A percentile compares a stretch with the other conserved stretches of the same genome.
These are phyloP conservation scores for Agrocybe pediades DNA, from an alignment of 768 basidiomycete genomes.

Conservation along the genomic window DNA sequence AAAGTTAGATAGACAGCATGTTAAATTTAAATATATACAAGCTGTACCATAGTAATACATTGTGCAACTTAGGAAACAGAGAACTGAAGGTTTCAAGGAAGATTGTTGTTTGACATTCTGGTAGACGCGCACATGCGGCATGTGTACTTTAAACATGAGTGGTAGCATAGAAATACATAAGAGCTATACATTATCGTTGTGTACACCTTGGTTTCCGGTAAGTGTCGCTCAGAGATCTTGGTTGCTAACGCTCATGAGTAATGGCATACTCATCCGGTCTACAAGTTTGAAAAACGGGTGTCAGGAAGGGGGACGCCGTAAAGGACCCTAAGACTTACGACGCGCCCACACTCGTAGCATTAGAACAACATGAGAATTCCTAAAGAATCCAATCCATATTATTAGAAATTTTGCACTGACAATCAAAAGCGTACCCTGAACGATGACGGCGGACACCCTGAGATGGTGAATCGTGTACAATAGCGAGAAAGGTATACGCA, in stretches of 20 bases:
- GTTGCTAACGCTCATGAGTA: not conserved
- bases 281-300: too few species aligned
- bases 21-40: too few species aligned
- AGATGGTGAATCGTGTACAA: not conserved
- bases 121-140: too few species aligned
- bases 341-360: constrained; percentile 28
- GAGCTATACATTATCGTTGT: too few species aligned
- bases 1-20: too few species aligned
- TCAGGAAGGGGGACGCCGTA: not conserved
- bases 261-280: constrained; percentile 21
- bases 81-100: too few species aligned
- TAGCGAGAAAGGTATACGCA: not conserved
- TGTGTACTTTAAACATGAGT: too few species aligned
- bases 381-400: not conserved
- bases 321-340: constrained; percentile 16
- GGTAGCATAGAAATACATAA: too few species aligned
- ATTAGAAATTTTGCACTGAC: not conserved
- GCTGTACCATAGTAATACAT: too few species aligned
- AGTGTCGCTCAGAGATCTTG: not conserved
- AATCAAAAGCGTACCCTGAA: constrained; percentile 16
- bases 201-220: too few species aligned
- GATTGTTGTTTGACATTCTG: too few species aligned
- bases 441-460: constrained; percentile 20
- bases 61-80: too few species aligned
- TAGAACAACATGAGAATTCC: constrained; percentile 28